These are phyloP conservation scores for Candida dubliniensis DNA, from an alignment of 1,139 yeast species.

Conservation along the genomic window DNA sequence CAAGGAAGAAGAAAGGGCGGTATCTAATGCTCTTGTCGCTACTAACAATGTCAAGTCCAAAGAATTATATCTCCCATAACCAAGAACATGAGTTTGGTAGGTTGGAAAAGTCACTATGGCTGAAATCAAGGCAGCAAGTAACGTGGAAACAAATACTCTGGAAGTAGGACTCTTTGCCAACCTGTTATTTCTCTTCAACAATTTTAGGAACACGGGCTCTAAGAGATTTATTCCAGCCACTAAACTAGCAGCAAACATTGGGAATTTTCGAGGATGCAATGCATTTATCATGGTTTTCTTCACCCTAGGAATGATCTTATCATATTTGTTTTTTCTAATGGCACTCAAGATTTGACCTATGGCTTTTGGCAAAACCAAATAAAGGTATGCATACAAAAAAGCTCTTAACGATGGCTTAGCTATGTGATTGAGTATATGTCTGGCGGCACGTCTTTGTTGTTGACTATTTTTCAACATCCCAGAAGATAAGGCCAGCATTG, in stretches of 20 bases:
- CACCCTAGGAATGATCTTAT: constrained; percentile 18
- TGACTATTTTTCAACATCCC: neutral
- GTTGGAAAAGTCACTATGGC: constrained; percentile 28
- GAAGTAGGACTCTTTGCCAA: constrained; percentile 16
- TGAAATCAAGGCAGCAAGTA: constrained; percentile 29
- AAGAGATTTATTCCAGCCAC: constrained; percentile 33
- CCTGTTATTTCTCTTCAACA: constrained; percentile 15
- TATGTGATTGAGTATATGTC: constrained; percentile 12
- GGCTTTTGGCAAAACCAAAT: constrained; percentile 32
- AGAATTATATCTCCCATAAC: constrained; percentile 31
- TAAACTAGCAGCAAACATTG: constrained; percentile 31
- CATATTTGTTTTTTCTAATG: constrained; percentile 20
- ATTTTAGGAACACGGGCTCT: constrained; percentile 30
- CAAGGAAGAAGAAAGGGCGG: constrained; percentile 28
- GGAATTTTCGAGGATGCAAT: constrained; percentile 32
- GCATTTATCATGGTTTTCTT: constrained; percentile 21
- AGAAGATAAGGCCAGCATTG: constrained; percentile 1
- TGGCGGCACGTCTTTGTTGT: neutral
- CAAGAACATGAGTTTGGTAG: constrained; percentile 32
- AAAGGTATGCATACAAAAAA: constrained; percentile 35
- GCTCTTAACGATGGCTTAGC: constrained; percentile 31
- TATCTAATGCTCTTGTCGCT: constrained; percentile 38
- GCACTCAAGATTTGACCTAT: constrained; percentile 21
- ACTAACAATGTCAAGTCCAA: constrained; percentile 37
- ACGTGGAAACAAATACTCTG: constrained; percentile 30